These are phyloP conservation scores for Pleurotus eryngii DNA, from an alignment of 768 basidiomycete species.

Conservation along the genomic window DNA sequence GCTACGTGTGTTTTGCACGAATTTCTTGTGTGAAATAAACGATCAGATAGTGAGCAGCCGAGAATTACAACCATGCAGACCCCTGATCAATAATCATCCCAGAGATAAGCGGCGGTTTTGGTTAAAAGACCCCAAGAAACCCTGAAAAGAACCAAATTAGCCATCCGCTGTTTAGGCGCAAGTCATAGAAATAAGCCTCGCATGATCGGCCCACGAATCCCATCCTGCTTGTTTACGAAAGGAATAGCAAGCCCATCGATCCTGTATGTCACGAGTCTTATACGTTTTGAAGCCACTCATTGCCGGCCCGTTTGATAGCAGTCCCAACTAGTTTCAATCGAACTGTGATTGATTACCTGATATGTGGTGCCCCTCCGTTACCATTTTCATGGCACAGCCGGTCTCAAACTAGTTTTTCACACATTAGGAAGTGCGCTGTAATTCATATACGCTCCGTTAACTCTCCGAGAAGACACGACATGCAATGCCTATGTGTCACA, in stretches of 20 bases:
- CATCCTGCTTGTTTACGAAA: not conserved
- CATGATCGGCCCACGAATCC: slow-evolving; percentile 8
- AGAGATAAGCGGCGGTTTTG: slow-evolving; percentile 8
- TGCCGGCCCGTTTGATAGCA: slow-evolving; percentile 7
- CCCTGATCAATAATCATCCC: slow-evolving; percentile 7
- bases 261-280: slow-evolving; percentile 7
- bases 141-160: not conserved
- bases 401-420: not conserved
- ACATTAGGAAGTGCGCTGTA: not conserved
- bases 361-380: slow-evolving; percentile 1
- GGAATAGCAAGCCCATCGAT: slow-evolving; percentile 3
- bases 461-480: slow-evolving; percentile 7
- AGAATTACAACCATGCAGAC: not conserved
- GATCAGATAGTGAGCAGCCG: not conserved
- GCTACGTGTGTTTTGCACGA: slow-evolving; percentile 1
- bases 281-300: slow-evolving; percentile 2
- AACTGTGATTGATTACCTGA: slow-evolving; percentile 3
- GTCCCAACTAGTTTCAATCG: not conserved
- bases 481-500: slow-evolving; percentile 2
- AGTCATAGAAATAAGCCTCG: slow-evolving; percentile 6
- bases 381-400: not conserved
- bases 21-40: not conserved
- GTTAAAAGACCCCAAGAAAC: slow-evolving; percentile 6
- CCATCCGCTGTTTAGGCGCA: slow-evolving; percentile 4
- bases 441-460: slow-evolving; percentile 5